Evolutionary conservation across 2,329 filamentous ascomycete genomes (phyloP).

Genomic region (Arthroderma sp.): DNA sequence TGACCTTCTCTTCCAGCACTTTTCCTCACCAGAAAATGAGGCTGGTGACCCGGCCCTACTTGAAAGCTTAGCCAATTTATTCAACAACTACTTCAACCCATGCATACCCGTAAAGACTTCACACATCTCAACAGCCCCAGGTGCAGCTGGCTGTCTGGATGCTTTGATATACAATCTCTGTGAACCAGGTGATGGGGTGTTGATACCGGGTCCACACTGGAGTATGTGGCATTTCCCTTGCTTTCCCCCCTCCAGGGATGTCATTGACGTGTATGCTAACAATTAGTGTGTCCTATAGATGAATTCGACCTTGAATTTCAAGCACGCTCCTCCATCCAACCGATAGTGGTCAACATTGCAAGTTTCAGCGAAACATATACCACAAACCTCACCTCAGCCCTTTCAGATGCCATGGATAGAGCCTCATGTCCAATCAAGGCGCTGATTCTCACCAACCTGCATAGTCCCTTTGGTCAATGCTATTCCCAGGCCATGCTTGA

Average conservation of each 20-base stretch:
- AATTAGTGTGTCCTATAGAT: constrained; percentile 4
- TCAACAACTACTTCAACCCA: constrained; percentile 19
- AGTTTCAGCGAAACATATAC: constrained; percentile 10
- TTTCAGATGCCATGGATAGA: constrained; percentile 10
- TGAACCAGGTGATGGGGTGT: constrained; percentile 20
- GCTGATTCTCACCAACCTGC: constrained; percentile 16
- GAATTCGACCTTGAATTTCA: constrained; percentile 13
- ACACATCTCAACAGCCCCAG: constrained; percentile 14
- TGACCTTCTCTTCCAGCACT: constrained; percentile 2
- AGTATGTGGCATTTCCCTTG: constrained; percentile 9
- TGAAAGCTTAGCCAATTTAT: constrained; percentile 11
- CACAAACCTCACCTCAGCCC: constrained; percentile 7
- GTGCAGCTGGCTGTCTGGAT: constrained; percentile 13
- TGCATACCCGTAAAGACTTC: constrained; percentile 10
- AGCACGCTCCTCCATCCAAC: constrained; percentile 9
- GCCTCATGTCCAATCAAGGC: constrained; percentile 12
- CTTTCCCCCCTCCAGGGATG: background rate
- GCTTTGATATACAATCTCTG: constrained; percentile 22
- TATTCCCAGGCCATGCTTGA: constrained; percentile 14
- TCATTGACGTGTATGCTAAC: background rate
- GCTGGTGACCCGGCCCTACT: constrained; percentile 13
- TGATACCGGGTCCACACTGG: constrained; percentile 21
- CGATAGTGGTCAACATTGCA: constrained; percentile 11
- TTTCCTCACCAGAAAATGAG: constrained; percentile 13
- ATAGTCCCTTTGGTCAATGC: constrained; percentile 16